Evolutionary conservation across 2,329 filamentous ascomycete genomes (phyloP), one percentile per base, ranked within the genome.

Genomic region (Aspergillus vadensis): DNA sequence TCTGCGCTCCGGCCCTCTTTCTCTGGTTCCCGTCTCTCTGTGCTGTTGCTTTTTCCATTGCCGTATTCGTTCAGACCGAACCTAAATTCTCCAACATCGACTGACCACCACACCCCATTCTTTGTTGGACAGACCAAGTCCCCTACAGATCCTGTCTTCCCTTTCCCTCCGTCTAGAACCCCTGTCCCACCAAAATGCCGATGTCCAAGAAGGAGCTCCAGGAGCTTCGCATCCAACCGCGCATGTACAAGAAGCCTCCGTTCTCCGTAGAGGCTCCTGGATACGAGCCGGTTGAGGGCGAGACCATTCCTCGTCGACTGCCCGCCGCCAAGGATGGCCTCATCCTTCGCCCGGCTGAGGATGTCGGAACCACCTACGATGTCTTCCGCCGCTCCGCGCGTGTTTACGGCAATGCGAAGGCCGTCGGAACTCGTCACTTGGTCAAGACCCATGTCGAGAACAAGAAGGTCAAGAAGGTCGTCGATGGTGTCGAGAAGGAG

Each of bases 381-480:
- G 85, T 96, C 65, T 81, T 96, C 70, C 85, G 85, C 71, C 85
- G 87, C 69, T 88, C 88, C 68, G 88, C 89, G 47, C 81, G 81
- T 57, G 77, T 84, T 62, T 88, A 86, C 71, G 83, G 84, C 61
- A 84, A 87, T 71, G 83, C 87, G 70, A 83, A 85, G 61, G 88
- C 87, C 61, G 81, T 91, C 63, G 92, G 90, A 67, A 84, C 83
- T 70, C 88, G 92, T 65, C 88, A 85, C 75, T 83, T 96, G 60
- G 76, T 97, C 77, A 83, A 88, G 76, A 86, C 88, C 50, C 92
- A 96, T 77, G 86, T 86, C 70, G 92, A 97, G 82, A 88, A 85
- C 68, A 96, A 94, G 82, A 95, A 92, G 84, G 81, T 97, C 68
- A 90, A 92, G 83, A 97, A 96, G 85, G 83, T 91, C 54, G 81